Evolutionary conservation across 495 filamentous ascomycete species (phyloP), one percentile per base, ranked within the genome.

Genomic region (Achaetomiella virescens): DNA sequence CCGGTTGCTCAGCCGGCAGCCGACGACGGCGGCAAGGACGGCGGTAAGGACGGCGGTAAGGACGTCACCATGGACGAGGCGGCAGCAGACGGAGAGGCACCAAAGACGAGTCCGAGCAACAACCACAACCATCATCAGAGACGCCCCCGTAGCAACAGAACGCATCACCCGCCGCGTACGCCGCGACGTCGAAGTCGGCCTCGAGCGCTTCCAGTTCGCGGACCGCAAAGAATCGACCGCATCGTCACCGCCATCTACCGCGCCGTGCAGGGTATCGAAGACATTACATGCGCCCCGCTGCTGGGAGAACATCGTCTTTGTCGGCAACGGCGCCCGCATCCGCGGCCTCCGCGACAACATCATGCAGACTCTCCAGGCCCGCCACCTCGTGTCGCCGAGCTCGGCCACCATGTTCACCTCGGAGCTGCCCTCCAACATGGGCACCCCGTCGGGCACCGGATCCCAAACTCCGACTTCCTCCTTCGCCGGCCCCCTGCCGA

Each of bases 331-430:
- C 36, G 84, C 87, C 42, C 88, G 83, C 62, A 79, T 97, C 45
- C 82, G 84, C 73, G 92, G 91, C 74, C 61, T 97, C 70, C 92
- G 88, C 63, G 91, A 96, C 49, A 87, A 93, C 47, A 78, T 98
- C 37, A 69, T 97, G 38, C 75, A 83, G 33, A 90, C 85, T 0
- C 78, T 97, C 20, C 82, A 81, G 29, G 81, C 84, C 56, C 92
- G 90, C 61, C 95, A 93, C 67, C 76, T 95, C 36, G 86, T 97
- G 54, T 92, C 91, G 5, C 93, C 93, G 0, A 91, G 88, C 40
- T 84, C 84, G 2, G 90, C 87, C 21, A 96, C 91, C 35, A 97
- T 97, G 64, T 98, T 98, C 78, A 95, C 90, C 35, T 95, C 89
- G 43, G 93, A 98, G 71, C 82, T 98, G 33, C 91, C 91, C 18